Evolutionary conservation across 345 rosid species (phyloP).

Genomic region (thale cress (Arabidopsis thaliana)): DNA sequence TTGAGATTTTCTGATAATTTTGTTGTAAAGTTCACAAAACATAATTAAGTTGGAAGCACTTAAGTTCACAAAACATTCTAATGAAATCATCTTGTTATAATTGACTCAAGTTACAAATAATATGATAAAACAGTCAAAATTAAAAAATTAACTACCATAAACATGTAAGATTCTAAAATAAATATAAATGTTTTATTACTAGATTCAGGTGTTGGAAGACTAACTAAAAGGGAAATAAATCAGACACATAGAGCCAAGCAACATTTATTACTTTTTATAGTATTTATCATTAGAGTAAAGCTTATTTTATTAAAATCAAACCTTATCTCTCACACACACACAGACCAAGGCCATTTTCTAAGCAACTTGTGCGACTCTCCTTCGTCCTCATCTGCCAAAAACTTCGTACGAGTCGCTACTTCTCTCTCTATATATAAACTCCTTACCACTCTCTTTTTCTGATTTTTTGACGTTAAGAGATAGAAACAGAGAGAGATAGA

Average conservation of each 20-base stretch:
- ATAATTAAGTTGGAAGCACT: too few species aligned
- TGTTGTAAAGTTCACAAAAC: too few species aligned
- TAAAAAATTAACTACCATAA: neutral
- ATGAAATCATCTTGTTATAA: too few species aligned
- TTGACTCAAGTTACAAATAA: neutral
- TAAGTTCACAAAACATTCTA: too few species aligned
- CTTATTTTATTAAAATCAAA: neutral
- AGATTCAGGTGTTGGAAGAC: slow-evolving; percentile 23
- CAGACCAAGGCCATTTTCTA: slow-evolving; percentile 28
- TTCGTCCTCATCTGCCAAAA: slow-evolving; percentile 30
- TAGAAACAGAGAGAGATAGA: neutral
- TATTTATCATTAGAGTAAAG: neutral
- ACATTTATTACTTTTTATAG: neutral
- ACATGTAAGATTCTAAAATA: neutral
- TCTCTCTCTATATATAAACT: slow-evolving; percentile 15
- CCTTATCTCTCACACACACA: slow-evolving; percentile 41
- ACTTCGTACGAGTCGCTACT: slow-evolving; percentile 39
- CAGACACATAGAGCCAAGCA: slow-evolving; percentile 12
- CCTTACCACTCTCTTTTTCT: neutral
- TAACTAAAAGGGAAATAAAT: neutral
- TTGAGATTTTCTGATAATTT: too few species aligned
- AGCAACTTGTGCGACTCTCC: slow-evolving; percentile 29
- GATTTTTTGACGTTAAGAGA: neutral
- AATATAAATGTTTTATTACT: neutral
- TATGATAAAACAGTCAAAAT: neutral